Conservation (phyloP, 176 grass and related monocot species). For the Eleusine indica region DNA sequence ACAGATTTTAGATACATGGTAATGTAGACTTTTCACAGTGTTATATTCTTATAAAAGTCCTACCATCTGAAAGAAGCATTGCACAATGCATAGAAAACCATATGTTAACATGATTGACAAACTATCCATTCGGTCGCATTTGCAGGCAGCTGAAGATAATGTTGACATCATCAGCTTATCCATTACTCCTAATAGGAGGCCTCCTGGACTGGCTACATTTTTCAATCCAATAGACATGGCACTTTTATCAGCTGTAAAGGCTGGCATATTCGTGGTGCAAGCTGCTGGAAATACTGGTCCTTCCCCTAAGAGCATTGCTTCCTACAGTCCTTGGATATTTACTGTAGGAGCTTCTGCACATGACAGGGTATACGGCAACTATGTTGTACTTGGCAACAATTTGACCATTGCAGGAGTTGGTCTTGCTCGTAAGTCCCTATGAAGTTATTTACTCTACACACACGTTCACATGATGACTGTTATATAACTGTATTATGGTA, state of each 20-base stretch:
- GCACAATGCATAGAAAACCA: background rate
- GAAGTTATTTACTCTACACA: slow-evolving; percentile 22
- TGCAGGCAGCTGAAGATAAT: slow-evolving; percentile 93
- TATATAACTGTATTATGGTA: slow-evolving; percentile 23
- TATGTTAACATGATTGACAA: slow-evolving; percentile 31
- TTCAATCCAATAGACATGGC: slow-evolving; percentile 99
- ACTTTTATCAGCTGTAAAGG: slow-evolving; percentile 79
- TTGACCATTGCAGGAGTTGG: slow-evolving; percentile 87
- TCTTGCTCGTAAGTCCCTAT: slow-evolving; percentile 84
- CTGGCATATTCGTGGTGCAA: slow-evolving; percentile 97
- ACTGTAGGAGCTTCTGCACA: slow-evolving; percentile 93
- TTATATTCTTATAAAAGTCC: background rate
- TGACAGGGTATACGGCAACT: slow-evolving; percentile 90
- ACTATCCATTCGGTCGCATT: slow-evolving; percentile 18
- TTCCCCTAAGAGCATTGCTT: slow-evolving; percentile 87
- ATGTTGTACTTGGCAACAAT: slow-evolving; percentile 89
- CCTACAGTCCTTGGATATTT: slow-evolving; percentile 98
- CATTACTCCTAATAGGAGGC: slow-evolving; percentile 94
- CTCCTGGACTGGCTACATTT: slow-evolving; percentile 87
- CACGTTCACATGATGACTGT: background rate
- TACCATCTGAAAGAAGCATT: background rate
- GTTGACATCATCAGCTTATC: slow-evolving; percentile 97
- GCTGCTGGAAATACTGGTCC: slow-evolving; percentile 98
- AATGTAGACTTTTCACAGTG: background rate
- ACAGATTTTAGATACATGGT: background rate